Percentiles rank a stretch among this genome's conserved stretches.
phyloP scores from a whole-genome alignment of 139 green algal genomes.

The Chlamydomonas sp. region DNA sequence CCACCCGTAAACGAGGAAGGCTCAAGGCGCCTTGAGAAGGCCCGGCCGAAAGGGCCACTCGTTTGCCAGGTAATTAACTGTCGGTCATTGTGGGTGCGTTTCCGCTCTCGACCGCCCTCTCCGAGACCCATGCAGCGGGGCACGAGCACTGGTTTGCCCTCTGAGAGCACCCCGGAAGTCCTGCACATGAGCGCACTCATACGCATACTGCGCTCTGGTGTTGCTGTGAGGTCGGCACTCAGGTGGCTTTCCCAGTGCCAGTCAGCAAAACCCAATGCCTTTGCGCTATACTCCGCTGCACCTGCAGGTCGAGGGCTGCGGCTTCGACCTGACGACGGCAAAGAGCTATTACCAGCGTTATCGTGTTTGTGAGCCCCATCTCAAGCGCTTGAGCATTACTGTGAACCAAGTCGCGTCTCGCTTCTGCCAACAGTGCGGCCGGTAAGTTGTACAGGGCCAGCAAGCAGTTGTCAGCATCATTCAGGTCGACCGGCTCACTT shows the following conservation, averaged over 20 bases:
- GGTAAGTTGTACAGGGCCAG: not conserved
- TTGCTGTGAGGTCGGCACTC: not conserved
- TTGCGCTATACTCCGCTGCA: not conserved
- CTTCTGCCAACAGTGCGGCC: slow-evolving; percentile 35
- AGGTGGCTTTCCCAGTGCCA: not conserved
- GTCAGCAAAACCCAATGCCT: not conserved
- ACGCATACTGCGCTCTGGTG: no score
- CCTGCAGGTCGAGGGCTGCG: slow-evolving; percentile 67
- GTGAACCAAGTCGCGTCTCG: slow-evolving; percentile 28
- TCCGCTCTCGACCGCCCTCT: no score
- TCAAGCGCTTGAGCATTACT: slow-evolving; percentile 50
- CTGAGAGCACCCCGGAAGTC: no score
- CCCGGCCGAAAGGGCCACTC: no score
- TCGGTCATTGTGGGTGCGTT: no score
- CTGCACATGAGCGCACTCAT: no score
- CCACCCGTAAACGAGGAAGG: no score
- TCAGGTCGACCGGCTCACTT: not conserved
- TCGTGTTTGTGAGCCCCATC: slow-evolving; percentile 67
- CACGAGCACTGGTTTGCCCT: no score
- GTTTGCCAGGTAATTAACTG: no score
- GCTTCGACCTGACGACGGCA: slow-evolving; percentile 44
- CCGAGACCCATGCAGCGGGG: no score
- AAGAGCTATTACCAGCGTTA: slow-evolving; percentile 73
- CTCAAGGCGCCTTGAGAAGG: no score
- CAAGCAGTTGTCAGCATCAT: not conserved